phyloP scores from a whole-genome alignment of 305 asterid species.

The Fraxinus angustifolia region DNA sequence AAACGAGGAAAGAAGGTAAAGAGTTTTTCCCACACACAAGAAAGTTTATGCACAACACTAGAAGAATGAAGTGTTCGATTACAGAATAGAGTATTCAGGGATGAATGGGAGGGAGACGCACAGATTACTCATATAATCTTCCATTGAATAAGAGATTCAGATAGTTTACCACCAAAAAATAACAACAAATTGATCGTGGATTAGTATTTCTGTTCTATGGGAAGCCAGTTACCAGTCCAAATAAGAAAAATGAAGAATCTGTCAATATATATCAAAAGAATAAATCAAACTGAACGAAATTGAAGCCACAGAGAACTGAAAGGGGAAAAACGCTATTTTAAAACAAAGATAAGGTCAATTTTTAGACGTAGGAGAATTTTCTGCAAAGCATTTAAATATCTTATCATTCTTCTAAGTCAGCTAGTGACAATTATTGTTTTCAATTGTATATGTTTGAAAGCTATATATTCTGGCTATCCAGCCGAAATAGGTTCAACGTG shows the following conservation, averaged over 20 bases:
- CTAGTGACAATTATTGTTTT: not conserved
- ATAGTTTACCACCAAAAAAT: constrained; percentile 6
- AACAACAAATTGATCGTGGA: constrained; percentile 1
- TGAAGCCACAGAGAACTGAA: not conserved
- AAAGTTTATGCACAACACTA: not conserved
- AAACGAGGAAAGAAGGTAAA: constrained; percentile 20
- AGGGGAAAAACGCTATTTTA: not conserved
- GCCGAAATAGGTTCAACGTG: not conserved
- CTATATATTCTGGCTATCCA: not conserved
- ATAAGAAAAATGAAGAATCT: not conserved
- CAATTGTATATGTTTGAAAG: not conserved
- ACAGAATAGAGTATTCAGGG: constrained; percentile 14
- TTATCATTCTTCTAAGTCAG: not conserved
- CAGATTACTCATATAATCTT: constrained; percentile 6
- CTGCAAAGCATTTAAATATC: constrained; percentile 7
- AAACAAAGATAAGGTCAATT: not conserved
- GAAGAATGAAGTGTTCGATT: constrained; percentile 5
- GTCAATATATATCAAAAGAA: not conserved
- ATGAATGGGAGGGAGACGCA: not conserved
- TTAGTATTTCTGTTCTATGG: constrained; percentile 2
- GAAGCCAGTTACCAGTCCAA: constrained; percentile 11
- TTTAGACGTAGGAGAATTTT: not conserved
- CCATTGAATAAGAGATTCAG: constrained; percentile 4
- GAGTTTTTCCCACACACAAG: constrained; percentile 3
- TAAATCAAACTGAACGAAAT: not conserved